phyloP scores from a whole-genome alignment of 352 stramenopile genomes.

The Globisporangium carolinianum region DNA sequence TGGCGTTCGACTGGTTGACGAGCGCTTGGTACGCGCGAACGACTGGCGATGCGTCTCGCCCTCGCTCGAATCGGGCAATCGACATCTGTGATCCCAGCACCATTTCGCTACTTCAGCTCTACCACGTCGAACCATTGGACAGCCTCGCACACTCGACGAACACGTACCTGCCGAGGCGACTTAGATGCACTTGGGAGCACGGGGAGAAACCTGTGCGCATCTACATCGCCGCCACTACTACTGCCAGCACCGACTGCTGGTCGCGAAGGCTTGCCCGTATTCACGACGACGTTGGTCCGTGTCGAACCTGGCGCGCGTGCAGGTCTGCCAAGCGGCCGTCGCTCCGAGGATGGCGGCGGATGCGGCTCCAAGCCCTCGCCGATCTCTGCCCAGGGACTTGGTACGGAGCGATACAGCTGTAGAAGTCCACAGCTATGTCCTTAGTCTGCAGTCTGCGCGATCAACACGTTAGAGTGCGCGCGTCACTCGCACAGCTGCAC shows the following conservation, averaged over 20 bases:
- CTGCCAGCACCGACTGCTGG: background rate
- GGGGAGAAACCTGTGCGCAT: conserved; percentile 5
- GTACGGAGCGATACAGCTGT: conserved; percentile 9
- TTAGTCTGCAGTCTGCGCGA: too few relatives aligned
- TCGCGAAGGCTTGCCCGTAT: background rate
- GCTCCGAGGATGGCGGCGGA: background rate
- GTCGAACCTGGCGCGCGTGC: background rate
- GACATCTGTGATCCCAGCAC: background rate
- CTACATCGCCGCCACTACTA: background rate
- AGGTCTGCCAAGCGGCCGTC: background rate
- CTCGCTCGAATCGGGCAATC: background rate
- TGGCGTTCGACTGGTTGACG: conserved; percentile 33
- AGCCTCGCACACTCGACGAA: too few relatives aligned
- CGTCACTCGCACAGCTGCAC: background rate
- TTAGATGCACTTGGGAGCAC: conserved; percentile 1
- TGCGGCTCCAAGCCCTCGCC: conserved; percentile 3
- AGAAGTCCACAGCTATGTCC: too few relatives aligned
- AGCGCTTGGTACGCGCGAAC: conserved; percentile 46
- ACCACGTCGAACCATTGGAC: too few relatives aligned
- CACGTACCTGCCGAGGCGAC: background rate
- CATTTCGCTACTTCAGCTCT: too few relatives aligned
- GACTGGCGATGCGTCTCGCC: conserved; percentile 29
- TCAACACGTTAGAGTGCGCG: too few relatives aligned
- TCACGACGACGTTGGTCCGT: conserved; percentile 1
- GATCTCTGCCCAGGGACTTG: conserved; percentile 8